Evolutionary conservation across 148 eudicot species (phyloP).

Genomic region (Rhododendron ferrugineum): DNA sequence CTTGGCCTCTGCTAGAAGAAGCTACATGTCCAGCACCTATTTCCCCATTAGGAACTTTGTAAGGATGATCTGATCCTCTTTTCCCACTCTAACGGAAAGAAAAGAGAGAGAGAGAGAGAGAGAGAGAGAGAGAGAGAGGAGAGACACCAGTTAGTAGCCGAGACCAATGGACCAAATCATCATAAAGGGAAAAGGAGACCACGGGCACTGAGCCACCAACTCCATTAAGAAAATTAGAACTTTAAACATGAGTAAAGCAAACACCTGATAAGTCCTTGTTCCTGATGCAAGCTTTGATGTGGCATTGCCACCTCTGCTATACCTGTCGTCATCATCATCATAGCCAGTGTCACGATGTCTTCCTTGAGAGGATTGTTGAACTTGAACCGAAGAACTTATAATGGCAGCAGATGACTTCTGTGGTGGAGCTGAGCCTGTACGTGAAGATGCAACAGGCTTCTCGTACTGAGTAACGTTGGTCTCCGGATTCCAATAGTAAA

Average conservation of each 20-base stretch:
- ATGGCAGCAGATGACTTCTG: conserved; percentile 29
- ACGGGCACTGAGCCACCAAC: neutral
- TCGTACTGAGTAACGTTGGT: conserved; percentile 94
- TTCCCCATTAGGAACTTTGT: conserved; percentile 29
- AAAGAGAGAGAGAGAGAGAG: too few relatives aligned
- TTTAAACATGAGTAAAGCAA: neutral
- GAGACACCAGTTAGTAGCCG: neutral
- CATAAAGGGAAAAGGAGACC: neutral
- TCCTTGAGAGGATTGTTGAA: conserved; percentile 50
- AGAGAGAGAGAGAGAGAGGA: neutral
- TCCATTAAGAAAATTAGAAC: neutral
- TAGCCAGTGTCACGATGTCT: conserved; percentile 26
- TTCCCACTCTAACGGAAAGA: conserved; percentile 31
- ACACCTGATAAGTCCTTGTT: conserved; percentile 48
- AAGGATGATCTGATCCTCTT: conserved; percentile 22
- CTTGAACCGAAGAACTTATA: conserved; percentile 55
- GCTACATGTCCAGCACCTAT: conserved; percentile 6
- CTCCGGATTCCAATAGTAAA: conserved; percentile 94
- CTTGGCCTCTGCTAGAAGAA: conserved; percentile 24
- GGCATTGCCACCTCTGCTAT: conserved; percentile 30
- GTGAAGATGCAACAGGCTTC: conserved; percentile 51
- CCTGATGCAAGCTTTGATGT: conserved; percentile 26
- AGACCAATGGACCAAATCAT: neutral
- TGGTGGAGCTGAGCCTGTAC: conserved; percentile 21
- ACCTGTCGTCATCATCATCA: conserved; percentile 41